phyloP scores from a whole-genome alignment of 805 yeast species.

The Metschnikowia gruessii region DNA sequence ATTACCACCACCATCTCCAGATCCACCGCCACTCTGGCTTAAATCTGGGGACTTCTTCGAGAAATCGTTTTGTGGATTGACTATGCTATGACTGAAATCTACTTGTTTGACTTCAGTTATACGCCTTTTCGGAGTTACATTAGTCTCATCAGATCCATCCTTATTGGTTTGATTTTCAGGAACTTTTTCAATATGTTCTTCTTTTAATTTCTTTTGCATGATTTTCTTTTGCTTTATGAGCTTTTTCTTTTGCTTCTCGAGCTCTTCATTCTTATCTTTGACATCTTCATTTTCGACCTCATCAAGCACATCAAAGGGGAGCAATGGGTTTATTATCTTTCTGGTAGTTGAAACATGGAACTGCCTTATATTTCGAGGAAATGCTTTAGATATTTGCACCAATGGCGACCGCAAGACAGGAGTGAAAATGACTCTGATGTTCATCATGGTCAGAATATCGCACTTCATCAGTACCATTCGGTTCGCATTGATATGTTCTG shows the following conservation, averaged over 20 bases:
- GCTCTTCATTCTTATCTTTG: conserved; percentile 26
- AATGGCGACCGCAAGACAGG: not conserved
- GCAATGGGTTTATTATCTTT: conserved; percentile 33
- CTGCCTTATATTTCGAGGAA: not conserved
- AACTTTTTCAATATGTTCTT: not conserved
- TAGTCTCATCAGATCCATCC: not conserved
- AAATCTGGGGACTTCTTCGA: not conserved
- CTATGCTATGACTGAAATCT: conserved; percentile 1
- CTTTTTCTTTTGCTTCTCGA: conserved; percentile 28
- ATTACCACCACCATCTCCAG: not conserved
- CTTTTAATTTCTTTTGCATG: conserved; percentile 13
- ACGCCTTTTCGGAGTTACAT: not conserved
- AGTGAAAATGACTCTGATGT: not conserved
- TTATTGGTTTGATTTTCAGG: not conserved
- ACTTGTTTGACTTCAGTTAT: conserved; percentile 7
- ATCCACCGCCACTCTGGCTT: not conserved
- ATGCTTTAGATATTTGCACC: not conserved
- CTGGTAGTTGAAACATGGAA: not conserved
- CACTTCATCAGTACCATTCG: no score
- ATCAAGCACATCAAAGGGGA: conserved; percentile 42
- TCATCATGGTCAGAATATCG: not conserved
- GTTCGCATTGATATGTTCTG: not conserved
- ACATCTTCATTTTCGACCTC: conserved; percentile 34
- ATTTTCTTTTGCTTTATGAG: conserved; percentile 23
- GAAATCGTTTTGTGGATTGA: not conserved